These are phyloP conservation scores for Euphorbia pulcherrima DNA, from an alignment of 345 rosid species.

Conservation along the genomic window DNA sequence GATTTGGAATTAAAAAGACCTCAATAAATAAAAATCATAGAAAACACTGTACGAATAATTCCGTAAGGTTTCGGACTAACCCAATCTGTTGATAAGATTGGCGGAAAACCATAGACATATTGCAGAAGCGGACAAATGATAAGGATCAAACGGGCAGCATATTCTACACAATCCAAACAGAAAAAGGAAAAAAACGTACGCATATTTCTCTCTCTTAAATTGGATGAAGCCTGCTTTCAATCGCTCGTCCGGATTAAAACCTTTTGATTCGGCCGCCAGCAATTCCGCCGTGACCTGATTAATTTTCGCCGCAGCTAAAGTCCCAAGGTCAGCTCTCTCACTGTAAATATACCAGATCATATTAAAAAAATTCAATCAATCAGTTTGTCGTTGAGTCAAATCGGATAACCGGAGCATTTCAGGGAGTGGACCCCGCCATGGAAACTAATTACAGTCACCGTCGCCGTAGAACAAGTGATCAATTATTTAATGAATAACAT, in stretches of 20 bases:
- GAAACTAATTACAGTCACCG: background rate
- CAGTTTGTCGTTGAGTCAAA: background rate
- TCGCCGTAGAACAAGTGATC: background rate
- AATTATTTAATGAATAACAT: slow-evolving; percentile 3
- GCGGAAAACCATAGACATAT: background rate
- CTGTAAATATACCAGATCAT: slow-evolving; percentile 35
- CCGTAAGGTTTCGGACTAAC: too few species aligned
- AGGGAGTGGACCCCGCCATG: background rate
- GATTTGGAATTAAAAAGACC: too few species aligned
- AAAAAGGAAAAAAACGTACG: slow-evolving; percentile 40
- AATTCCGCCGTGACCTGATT: slow-evolving; percentile 75
- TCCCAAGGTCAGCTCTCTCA: slow-evolving; percentile 54
- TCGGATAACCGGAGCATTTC: background rate
- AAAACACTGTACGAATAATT: too few species aligned
- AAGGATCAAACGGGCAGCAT: slow-evolving; percentile 9
- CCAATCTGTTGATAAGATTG: too few species aligned
- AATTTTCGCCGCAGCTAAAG: slow-evolving; percentile 76
- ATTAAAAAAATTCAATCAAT: background rate
- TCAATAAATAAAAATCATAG: too few species aligned
- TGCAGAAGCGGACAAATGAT: background rate
- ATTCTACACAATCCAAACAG: background rate
- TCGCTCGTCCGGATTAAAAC: slow-evolving; percentile 50
- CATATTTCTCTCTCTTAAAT: slow-evolving; percentile 71
- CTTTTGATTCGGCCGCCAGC: slow-evolving; percentile 37
- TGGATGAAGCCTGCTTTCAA: slow-evolving; percentile 67